A percentile compares a stretch with the other conserved stretches of the same genome.
Conservation (phyloP, 192 early-diverging fungal genomes). For the Rhizophlyctis rosea region DNA sequence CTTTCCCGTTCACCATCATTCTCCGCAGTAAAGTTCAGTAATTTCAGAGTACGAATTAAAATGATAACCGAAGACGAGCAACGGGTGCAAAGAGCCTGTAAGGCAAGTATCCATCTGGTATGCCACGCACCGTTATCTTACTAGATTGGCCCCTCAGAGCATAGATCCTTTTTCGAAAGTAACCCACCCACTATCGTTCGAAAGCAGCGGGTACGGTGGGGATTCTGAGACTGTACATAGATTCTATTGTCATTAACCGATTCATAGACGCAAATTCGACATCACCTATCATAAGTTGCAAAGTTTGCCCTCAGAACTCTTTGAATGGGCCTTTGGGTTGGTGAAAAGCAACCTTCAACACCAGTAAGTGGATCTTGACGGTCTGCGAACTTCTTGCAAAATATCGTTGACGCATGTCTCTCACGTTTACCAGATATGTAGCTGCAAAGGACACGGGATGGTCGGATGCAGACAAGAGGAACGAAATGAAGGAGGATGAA, state of each 20-base stretch:
- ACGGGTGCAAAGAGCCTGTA: background rate
- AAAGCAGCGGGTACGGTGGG: background rate
- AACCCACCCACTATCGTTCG: background rate
- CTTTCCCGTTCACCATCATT: no score
- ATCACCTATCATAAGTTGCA: slow-evolving; percentile 3
- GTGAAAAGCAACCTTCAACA: slow-evolving; percentile 61
- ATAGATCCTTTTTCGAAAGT: background rate
- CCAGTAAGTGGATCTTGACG: slow-evolving; percentile 41
- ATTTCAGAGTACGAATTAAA: no score
- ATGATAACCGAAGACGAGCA: background rate
- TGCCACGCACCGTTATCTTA: background rate
- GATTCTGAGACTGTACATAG: background rate
- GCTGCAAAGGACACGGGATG: slow-evolving; percentile 65
- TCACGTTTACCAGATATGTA: slow-evolving; percentile 44
- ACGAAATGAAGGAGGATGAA: slow-evolving; percentile 53
- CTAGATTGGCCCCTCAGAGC: background rate
- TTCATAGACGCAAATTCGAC: background rate
- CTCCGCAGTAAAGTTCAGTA: no score
- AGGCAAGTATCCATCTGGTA: background rate
- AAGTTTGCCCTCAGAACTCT: slow-evolving; percentile 16
- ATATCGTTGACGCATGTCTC: background rate
- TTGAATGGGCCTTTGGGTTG: slow-evolving; percentile 50
- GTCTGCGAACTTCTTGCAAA: background rate
- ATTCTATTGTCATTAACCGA: background rate
- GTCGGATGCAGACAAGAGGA: slow-evolving; percentile 51